phyloP scores from a whole-genome alignment of 2,329 filamentous ascomycete species.

The Ophiosphaerella herpotricha region DNA sequence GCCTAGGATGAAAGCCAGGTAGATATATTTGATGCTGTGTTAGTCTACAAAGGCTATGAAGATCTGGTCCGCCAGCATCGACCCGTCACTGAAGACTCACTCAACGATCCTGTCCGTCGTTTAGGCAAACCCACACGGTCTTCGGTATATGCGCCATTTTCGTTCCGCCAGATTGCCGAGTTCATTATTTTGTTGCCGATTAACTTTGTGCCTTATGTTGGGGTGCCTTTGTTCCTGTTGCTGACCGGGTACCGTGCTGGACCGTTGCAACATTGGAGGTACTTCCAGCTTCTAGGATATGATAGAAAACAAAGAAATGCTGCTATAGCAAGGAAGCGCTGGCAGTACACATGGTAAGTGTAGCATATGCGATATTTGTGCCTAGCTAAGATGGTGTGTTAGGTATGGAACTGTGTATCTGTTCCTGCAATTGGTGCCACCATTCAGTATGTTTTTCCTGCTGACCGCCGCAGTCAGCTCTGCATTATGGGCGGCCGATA shows the following conservation, averaged over 20 bases:
- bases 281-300: conserved; percentile 79
- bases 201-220: conserved; percentile 83
- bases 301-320: conserved; percentile 73
- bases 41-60: conserved; percentile 74
- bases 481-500: conserved; percentile 80
- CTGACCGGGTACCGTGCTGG: conserved; percentile 86
- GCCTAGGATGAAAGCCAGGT: conserved; percentile 70
- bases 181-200: conserved; percentile 71
- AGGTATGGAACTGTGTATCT: conserved; percentile 85
- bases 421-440: conserved; percentile 82
- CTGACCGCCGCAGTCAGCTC: conserved; percentile 84
- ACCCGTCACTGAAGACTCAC: conserved; percentile 69
- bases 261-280: conserved; percentile 87
- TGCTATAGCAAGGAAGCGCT: conserved; percentile 68
- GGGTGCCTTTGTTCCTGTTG: conserved; percentile 82
- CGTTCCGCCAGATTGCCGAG: conserved; percentile 85
- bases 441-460: conserved; percentile 92
- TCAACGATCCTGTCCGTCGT: conserved; percentile 72
- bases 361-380: not conserved
- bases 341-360: conserved; percentile 81
- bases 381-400: conserved; percentile 8
- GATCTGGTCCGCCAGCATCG: conserved; percentile 53
- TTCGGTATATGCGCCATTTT: conserved; percentile 86
- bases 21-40: conserved; percentile 75
- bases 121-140: conserved; percentile 79